Conservation (phyloP, 2,329 filamentous ascomycete species). For the Tolypocladium ovalisporum region DNA sequence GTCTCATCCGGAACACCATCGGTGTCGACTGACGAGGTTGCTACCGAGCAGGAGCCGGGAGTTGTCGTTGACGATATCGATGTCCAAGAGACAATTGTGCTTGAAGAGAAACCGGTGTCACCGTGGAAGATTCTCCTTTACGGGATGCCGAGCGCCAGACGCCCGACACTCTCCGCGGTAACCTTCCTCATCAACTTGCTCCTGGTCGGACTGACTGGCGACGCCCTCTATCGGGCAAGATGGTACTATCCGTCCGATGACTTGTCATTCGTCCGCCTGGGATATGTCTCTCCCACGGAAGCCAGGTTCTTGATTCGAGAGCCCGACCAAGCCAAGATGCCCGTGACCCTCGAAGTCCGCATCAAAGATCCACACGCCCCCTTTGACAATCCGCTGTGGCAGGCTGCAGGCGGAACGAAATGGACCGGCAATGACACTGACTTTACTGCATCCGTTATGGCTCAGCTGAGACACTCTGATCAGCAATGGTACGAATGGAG, state of each 20-base stretch:
- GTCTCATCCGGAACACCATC: slow-evolving; percentile 14
- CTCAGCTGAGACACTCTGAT: slow-evolving; percentile 53
- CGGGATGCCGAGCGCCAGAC: slow-evolving; percentile 66
- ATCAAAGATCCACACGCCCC: slow-evolving; percentile 38
- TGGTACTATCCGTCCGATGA: slow-evolving; percentile 60
- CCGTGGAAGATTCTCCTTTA: slow-evolving; percentile 58
- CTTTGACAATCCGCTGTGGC: slow-evolving; percentile 52
- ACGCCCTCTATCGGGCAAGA: slow-evolving; percentile 67
- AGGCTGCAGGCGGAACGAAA: slow-evolving; percentile 51
- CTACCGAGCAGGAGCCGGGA: slow-evolving; percentile 17
- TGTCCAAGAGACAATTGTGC: slow-evolving; percentile 50
- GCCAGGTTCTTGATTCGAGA: slow-evolving; percentile 80
- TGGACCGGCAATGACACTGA: slow-evolving; percentile 68
- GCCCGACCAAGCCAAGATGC: slow-evolving; percentile 63
- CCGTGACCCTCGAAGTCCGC: slow-evolving; percentile 60
- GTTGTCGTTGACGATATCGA: slow-evolving; percentile 41
- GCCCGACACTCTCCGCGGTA: slow-evolving; percentile 50
- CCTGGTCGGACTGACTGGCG: slow-evolving; percentile 58
- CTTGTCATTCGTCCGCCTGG: slow-evolving; percentile 75
- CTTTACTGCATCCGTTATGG: slow-evolving; percentile 61
- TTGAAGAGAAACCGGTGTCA: slow-evolving; percentile 45
- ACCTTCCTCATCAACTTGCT: slow-evolving; percentile 64
- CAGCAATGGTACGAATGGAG: slow-evolving; percentile 74
- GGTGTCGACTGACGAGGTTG: slow-evolving; percentile 18
- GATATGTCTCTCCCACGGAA: slow-evolving; percentile 71